phyloP scores from a whole-genome alignment of 345 rosid species.

The Clausena lansium region DNA sequence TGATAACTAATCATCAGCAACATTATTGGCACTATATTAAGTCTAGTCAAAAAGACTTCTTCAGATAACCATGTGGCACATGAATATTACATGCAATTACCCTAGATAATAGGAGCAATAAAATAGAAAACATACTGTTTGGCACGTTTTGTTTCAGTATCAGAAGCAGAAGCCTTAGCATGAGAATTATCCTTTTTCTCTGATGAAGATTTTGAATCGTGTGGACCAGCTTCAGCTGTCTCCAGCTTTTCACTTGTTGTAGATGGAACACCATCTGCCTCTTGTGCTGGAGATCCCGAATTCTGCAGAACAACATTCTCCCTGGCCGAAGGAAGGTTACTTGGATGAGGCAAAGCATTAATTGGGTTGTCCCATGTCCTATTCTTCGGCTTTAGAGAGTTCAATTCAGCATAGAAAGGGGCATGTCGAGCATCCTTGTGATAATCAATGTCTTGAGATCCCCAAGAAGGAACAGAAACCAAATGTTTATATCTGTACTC shows the following conservation, averaged over 20 bases:
- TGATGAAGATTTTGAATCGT: slow-evolving; percentile 51
- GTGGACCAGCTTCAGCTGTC: slow-evolving; percentile 40
- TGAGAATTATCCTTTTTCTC: slow-evolving; percentile 57
- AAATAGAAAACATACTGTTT: slow-evolving; percentile 73
- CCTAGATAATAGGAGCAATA: slow-evolving; percentile 2
- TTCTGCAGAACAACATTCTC: slow-evolving; percentile 49
- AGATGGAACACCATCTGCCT: slow-evolving; percentile 43
- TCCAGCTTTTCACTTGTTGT: slow-evolving; percentile 54
- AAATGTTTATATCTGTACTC: slow-evolving; percentile 47
- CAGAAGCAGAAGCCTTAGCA: slow-evolving; percentile 45
- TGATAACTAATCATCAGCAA: not conserved
- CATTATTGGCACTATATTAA: not conserved
- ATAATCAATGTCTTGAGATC: slow-evolving; percentile 64
- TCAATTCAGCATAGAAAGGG: slow-evolving; percentile 47
- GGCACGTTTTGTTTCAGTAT: slow-evolving; percentile 71
- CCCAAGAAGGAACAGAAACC: slow-evolving; percentile 51
- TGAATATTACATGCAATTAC: not conserved
- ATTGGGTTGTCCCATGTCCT: slow-evolving; percentile 52
- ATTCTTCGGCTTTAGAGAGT: slow-evolving; percentile 46
- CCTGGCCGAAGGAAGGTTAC: slow-evolving; percentile 47
- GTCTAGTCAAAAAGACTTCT: not conserved
- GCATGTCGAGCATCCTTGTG: slow-evolving; percentile 45
- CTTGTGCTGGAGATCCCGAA: slow-evolving; percentile 53
- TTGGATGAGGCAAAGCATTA: slow-evolving; percentile 36
- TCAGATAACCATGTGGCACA: not conserved